Evolutionary conservation across 345 rosid species (phyloP).

Genomic region (Durio zibethinus): DNA sequence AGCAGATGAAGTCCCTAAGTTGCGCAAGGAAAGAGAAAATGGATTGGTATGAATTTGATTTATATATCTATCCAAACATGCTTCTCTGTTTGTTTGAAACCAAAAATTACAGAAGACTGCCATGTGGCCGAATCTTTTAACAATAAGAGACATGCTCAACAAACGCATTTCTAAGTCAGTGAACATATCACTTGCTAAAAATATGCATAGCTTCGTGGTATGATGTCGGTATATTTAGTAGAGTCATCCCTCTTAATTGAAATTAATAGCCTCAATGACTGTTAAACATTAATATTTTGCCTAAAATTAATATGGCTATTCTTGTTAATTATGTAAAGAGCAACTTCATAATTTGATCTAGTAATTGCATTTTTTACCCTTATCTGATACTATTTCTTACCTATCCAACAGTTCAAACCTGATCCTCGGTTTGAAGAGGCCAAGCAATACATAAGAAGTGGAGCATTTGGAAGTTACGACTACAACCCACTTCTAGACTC

Average conservation of each 20-base stretch:
- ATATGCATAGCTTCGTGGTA: background rate
- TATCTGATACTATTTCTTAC: slow-evolving; percentile 8
- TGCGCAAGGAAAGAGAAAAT: slow-evolving; percentile 83
- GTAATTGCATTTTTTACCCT: background rate
- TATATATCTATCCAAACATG: background rate
- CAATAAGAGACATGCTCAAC: background rate
- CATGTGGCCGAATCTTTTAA: background rate
- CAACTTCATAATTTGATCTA: background rate
- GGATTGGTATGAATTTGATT: slow-evolving; percentile 54
- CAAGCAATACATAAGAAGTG: slow-evolving; percentile 76
- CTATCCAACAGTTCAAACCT: slow-evolving; percentile 68
- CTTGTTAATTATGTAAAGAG: background rate
- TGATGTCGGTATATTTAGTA: too few species aligned
- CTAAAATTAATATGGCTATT: too few species aligned
- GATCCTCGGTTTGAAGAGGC: slow-evolving; percentile 98
- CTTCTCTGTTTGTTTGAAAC: background rate
- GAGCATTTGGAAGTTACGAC: slow-evolving; percentile 86
- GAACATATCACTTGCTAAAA: background rate
- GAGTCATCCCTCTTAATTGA: background rate
- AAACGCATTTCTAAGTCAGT: background rate
- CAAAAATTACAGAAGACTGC: too few species aligned
- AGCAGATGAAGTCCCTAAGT: slow-evolving; percentile 77
- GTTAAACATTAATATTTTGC: background rate
- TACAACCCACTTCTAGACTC: slow-evolving; percentile 90
- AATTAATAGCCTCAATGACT: background rate